A percentile compares a stretch with the other conserved stretches of the same genome.
Conservation (phyloP, 192 early-diverging fungal species). For the Coemansia sp. region DNA sequence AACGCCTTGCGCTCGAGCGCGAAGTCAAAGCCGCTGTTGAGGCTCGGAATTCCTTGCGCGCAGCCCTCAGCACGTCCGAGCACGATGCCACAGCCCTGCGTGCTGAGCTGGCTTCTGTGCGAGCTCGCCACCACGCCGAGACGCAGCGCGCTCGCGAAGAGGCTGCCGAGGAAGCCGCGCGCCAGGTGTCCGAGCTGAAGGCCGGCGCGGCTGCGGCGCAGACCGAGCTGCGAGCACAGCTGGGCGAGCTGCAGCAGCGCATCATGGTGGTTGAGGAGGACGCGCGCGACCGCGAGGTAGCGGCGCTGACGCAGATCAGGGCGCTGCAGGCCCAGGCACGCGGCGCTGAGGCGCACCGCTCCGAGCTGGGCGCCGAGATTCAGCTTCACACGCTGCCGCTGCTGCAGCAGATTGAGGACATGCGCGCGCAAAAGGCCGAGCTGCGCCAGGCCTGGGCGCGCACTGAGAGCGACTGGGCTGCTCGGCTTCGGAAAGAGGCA, state of each 20-base stretch:
- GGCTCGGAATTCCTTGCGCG: slow-evolving; percentile 24
- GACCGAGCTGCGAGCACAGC: slow-evolving; percentile 46
- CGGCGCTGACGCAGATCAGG: slow-evolving; percentile 36
- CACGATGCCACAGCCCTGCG: slow-evolving; percentile 13
- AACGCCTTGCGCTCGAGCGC: slow-evolving; percentile 29
- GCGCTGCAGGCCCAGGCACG: slow-evolving; percentile 43
- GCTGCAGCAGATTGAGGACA: slow-evolving; percentile 50
- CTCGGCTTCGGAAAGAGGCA: slow-evolving; percentile 16
- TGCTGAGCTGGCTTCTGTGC: slow-evolving; percentile 11
- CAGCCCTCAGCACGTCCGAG: slow-evolving; percentile 26
- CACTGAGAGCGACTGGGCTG: slow-evolving; percentile 29
- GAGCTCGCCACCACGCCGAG: slow-evolving; percentile 10
- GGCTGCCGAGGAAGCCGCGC: slow-evolving; percentile 34
- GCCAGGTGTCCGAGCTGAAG: slow-evolving; percentile 25
- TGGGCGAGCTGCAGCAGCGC: slow-evolving; percentile 38
- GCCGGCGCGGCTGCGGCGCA: slow-evolving; percentile 21
- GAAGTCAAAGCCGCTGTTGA: slow-evolving; percentile 27
- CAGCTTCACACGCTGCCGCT: slow-evolving; percentile 50
- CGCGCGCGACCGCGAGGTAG: slow-evolving; percentile 36
- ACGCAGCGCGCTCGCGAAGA: slow-evolving; percentile 18
- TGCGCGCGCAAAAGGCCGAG: slow-evolving; percentile 36
- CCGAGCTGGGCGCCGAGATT: slow-evolving; percentile 32
- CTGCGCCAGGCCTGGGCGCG: slow-evolving; percentile 30
- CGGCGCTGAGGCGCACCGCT: slow-evolving; percentile 26
- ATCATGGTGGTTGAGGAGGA: slow-evolving; percentile 42